Percentiles rank a stretch among this genome's conserved stretches.
These are phyloP conservation scores for Fusarium graminum DNA, from an alignment of 2,329 filamentous ascomycete genomes.

Conservation along the genomic window DNA sequence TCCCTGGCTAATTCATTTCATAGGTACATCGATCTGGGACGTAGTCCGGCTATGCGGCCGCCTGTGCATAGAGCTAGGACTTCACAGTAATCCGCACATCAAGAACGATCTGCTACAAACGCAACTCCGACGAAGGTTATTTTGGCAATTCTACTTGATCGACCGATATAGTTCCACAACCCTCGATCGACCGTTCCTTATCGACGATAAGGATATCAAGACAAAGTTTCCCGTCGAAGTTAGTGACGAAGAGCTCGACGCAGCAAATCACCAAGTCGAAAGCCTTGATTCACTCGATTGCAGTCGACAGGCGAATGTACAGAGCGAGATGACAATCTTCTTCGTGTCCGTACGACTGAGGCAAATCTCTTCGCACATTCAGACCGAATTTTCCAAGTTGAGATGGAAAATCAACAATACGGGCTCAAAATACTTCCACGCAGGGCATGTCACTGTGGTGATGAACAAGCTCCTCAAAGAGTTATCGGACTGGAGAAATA, in stretches of 20 bases:
- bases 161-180: slow-evolving; percentile 41
- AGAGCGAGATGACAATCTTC: slow-evolving; percentile 50
- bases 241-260: slow-evolving; percentile 34
- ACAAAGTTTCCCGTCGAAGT: slow-evolving; percentile 31
- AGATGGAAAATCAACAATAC: not conserved
- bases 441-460: slow-evolving; percentile 45
- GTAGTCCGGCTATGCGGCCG: slow-evolving; percentile 33
- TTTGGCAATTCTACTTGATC: slow-evolving; percentile 44
- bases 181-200: slow-evolving; percentile 29
- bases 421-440: slow-evolving; percentile 6
- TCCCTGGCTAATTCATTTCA: not conserved
- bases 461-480: slow-evolving; percentile 52
- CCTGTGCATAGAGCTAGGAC: slow-evolving; percentile 37
- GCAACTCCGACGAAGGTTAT: slow-evolving; percentile 33
- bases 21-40: slow-evolving; percentile 42
- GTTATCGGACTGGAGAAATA: slow-evolving; percentile 54
- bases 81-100: slow-evolving; percentile 8
- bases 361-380: slow-evolving; percentile 57
- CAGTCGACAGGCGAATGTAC: not conserved
- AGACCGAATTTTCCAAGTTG: slow-evolving; percentile 48
- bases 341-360: slow-evolving; percentile 56
- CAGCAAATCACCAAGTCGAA: not conserved
- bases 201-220: slow-evolving; percentile 35
- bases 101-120: slow-evolving; percentile 20
- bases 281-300: not conserved